A percentile compares a stretch with the other conserved stretches of the same genome.
phyloP scores from a whole-genome alignment of 2,329 filamentous ascomycete species.

The Alternaria sp. region DNA sequence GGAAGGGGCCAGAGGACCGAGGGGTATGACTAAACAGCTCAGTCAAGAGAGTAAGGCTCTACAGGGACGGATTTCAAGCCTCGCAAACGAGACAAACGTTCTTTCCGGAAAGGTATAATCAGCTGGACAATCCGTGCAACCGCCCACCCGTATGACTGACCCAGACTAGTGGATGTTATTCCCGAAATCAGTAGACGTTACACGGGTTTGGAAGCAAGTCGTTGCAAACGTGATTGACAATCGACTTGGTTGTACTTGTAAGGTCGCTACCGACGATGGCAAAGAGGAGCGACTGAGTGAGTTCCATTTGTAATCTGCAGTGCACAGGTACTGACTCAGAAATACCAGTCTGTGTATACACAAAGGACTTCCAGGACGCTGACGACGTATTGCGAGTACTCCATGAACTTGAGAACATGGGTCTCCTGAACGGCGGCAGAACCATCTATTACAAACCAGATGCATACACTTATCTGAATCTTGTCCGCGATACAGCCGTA shows the following conservation, averaged over 20 bases:
- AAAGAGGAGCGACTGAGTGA: constrained; percentile 63
- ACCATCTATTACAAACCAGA: constrained; percentile 82
- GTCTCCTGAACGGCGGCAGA: constrained; percentile 60
- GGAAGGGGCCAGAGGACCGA: constrained; percentile 60
- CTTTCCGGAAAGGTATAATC: constrained; percentile 70
- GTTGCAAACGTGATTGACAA: constrained; percentile 73
- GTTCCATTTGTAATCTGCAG: constrained; percentile 5
- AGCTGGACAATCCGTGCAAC: neutral
- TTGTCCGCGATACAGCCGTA: constrained; percentile 49
- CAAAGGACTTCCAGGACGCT: constrained; percentile 74
- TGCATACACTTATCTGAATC: constrained; percentile 59
- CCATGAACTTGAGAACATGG: constrained; percentile 67
- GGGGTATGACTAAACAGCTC: constrained; percentile 52
- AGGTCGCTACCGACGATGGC: constrained; percentile 70
- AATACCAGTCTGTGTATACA: constrained; percentile 71
- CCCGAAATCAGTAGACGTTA: constrained; percentile 62
- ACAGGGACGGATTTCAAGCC: constrained; percentile 64
- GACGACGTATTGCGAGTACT: constrained; percentile 76
- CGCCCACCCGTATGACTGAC: constrained; percentile 13
- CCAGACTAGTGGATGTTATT: constrained; percentile 77
- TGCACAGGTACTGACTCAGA: neutral
- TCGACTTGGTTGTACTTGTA: constrained; percentile 75
- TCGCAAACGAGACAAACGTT: constrained; percentile 68
- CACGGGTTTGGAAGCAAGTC: constrained; percentile 71
- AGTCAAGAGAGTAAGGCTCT: constrained; percentile 55